A percentile compares a stretch with the other conserved stretches of the same genome.
phyloP scores from a whole-genome alignment of 2,329 filamentous ascomycete species.

The Colletotrichum australisinense region DNA sequence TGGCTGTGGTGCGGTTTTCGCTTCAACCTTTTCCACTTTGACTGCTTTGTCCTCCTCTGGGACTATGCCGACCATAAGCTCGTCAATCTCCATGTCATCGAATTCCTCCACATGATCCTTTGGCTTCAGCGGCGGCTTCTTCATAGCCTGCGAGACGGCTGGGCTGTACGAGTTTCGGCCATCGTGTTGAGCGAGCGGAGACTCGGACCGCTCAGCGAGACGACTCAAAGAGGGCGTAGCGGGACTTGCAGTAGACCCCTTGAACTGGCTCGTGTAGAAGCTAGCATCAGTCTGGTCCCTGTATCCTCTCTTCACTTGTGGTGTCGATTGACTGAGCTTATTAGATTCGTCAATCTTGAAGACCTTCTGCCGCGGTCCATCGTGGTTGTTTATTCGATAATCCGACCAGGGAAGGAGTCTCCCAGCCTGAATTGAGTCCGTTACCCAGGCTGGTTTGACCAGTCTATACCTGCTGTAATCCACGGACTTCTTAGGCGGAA shows the following conservation, averaged over 20 bases:
- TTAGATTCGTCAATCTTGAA: slow-evolving; percentile 73
- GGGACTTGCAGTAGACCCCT: slow-evolving; percentile 40
- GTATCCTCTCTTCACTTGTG: slow-evolving; percentile 71
- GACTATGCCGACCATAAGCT: slow-evolving; percentile 29
- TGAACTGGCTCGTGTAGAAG: slow-evolving; percentile 84
- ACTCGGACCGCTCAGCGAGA: slow-evolving; percentile 42
- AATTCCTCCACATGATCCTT: slow-evolving; percentile 33
- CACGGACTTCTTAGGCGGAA: slow-evolving; percentile 92
- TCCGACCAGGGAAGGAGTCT: slow-evolving; percentile 86
- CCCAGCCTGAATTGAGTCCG: slow-evolving; percentile 86
- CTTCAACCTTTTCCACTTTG: not conserved
- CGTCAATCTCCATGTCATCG: slow-evolving; percentile 33
- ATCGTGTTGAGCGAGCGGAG: slow-evolving; percentile 34
- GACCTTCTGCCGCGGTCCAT: slow-evolving; percentile 84
- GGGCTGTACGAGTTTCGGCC: not conserved
- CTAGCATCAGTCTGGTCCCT: slow-evolving; percentile 83
- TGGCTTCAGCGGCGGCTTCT: not conserved
- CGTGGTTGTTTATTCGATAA: slow-evolving; percentile 82
- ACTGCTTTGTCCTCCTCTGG: not conserved
- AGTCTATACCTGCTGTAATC: slow-evolving; percentile 91
- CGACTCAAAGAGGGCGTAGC: slow-evolving; percentile 44
- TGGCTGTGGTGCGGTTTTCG: not conserved
- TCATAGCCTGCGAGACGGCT: slow-evolving; percentile 36
- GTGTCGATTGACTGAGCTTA: slow-evolving; percentile 74
- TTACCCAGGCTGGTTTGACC: slow-evolving; percentile 94